Evolutionary conservation across 495 filamentous ascomycete species (phyloP), one percentile per base, ranked within the genome.

Genomic region (Neurospora pannonica): DNA sequence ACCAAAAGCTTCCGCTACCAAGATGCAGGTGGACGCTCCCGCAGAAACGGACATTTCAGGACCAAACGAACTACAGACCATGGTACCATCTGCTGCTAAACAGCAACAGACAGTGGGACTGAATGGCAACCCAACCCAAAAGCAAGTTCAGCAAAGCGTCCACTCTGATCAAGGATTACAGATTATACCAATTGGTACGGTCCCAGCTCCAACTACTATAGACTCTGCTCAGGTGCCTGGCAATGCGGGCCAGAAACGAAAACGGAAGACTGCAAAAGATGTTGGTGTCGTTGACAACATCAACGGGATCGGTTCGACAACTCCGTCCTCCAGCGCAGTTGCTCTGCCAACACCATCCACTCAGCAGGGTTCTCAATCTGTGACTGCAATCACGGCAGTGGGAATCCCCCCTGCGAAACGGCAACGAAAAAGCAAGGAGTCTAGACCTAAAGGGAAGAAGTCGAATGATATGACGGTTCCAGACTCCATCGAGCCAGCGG

Each of bases 191-290:
- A 46, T 62, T 17, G 60, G 74, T 21, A 71, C 75, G 40, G 46
- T 48, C 28, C 74, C 70, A 62, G 43, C 54, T 24, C 24, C 77
- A 34, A 36, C 77, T 36, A 48, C 60, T 1, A 74, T 54, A n/a
- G 75, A 72, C 15, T 67, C 72, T 38, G 71, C 70, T 3, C 74
- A 74, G 36, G 7, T 34, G 5, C 4, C 75, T 17, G 72, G 31
- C 24, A 74, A 24, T 24, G 24, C 38, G 5, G 75, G 71, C 4
- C 78, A 81, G 67, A 82, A 81, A 43, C 72, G 79, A 38, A 82
- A 81, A 62, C 75, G 79, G 60, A 80, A 80, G 38, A 31, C 70
- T 1, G 74, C 39, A 0, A 78, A 72, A n/a, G 76, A 77, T 21
- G 24, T 36, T 1, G 42, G 60, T 38, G 21, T 5, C 39, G 13